These are phyloP conservation scores for Phytophthora tentaculata DNA, from an alignment of 352 stramenopile species.

Conservation along the genomic window DNA sequence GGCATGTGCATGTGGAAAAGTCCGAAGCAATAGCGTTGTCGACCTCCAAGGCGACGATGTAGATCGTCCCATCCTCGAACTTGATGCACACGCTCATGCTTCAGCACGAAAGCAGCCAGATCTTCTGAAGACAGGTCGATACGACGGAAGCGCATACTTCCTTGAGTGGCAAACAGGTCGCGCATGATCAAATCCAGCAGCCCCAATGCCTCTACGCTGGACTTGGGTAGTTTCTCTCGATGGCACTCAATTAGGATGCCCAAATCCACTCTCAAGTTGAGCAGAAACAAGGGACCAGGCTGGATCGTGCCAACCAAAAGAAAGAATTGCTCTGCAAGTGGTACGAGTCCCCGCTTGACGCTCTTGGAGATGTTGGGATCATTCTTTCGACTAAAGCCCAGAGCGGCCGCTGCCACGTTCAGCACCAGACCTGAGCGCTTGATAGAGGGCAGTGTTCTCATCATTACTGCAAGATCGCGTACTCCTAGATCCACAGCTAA, in stretches of 20 bases:
- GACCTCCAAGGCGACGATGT: constrained; percentile 60
- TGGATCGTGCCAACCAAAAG: constrained; percentile 75
- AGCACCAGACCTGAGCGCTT: constrained; percentile 81
- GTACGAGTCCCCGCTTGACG: constrained; percentile 85
- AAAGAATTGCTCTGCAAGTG: constrained; percentile 83
- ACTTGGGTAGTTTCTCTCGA: constrained; percentile 45
- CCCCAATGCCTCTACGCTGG: constrained; percentile 70
- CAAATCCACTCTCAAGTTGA: constrained; percentile 77
- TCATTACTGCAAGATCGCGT: constrained; percentile 81
- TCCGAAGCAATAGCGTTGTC: constrained; percentile 79
- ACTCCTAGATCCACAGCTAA: constrained; percentile 82
- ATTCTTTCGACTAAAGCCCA: constrained; percentile 85
- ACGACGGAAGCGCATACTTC: constrained; percentile 78
- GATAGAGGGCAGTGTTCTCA: constrained; percentile 82
- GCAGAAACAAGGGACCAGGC: constrained; percentile 72
- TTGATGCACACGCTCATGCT: constrained; percentile 80
- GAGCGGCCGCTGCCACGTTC: constrained; percentile 73
- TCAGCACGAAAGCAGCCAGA: constrained; percentile 67
- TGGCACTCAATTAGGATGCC: constrained; percentile 57
- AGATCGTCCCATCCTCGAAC: constrained; percentile 76
- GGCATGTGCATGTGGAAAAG: constrained; percentile 88
- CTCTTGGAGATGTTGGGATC: constrained; percentile 86
- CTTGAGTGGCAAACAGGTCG: constrained; percentile 84
- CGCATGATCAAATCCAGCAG: constrained; percentile 86
- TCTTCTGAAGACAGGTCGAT: constrained; percentile 82